Evolutionary conservation across 257 asterid genomes (phyloP), one percentile per base, ranked within the genome.

Genomic region (Solanum piurae): DNA sequence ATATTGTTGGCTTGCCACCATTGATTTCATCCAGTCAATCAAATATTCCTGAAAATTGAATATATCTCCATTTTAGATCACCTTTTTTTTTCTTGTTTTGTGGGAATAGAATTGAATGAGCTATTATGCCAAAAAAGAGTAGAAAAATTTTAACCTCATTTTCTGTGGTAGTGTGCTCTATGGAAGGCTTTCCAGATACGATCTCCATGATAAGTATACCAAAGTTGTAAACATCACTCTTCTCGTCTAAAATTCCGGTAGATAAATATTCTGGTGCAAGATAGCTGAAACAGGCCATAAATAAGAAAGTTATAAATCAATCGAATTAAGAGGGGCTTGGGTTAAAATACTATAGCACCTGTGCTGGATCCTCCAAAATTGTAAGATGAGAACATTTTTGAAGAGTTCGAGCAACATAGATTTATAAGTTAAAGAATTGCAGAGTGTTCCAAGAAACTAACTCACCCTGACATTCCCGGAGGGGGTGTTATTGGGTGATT

Each of bases 171-270:
- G 83, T 85, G 68, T 86, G 49, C 27, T 87, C 85, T 21, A 88
- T 88, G 9, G 92, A 11, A 16, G 88, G 37, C 89, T 89, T 94
- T 37, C 95, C 98, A 1, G 98, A 90, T 33, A 94, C 87, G 18
- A 93, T 93, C 91, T 94, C 95, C 95, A 93, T 89, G 34, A 90
- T 87, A 69, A 94, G 93, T 80, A 92, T 49, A 9, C 98, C 97
- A 20, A 90, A 94, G 88, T 93, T 92, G 90, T 93, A 94, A 42
- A 94, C 91, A 84, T 95, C 96, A 25, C 90, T 91, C 90, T 90
- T 93, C 68, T 89, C 90, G 23, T 88, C 88, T n/a, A 80, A 25
- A 49, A 40, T 71, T 21, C 87, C 66, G 12, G 49, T 72, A 9
- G 42, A 12, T 5, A 40, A 88, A 72, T 86, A 86, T 88, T 93